Conservation (phyloP, 2,329 filamentous ascomycete genomes). For the Ophiostoma himal-ulmi region DNA sequence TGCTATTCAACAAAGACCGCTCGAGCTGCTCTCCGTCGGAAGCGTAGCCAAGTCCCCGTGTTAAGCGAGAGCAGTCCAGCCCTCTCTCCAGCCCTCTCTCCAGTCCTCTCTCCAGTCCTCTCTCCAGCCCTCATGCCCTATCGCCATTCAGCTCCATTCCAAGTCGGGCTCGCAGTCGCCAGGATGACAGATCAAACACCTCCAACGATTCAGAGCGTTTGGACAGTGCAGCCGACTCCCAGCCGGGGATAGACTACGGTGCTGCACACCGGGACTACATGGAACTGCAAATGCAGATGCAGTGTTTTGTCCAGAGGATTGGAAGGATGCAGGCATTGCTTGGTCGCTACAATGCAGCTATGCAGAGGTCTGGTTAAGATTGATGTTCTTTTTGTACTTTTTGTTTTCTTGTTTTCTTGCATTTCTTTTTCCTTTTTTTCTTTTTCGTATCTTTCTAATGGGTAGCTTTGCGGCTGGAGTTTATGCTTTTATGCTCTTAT, state of each 20-base stretch:
- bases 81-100: too few relatives aligned
- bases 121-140: too few relatives aligned
- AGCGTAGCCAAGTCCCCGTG: too few relatives aligned
- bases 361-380: background rate
- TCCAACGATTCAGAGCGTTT: background rate
- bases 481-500: background rate
- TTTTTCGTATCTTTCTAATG: background rate
- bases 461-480: background rate
- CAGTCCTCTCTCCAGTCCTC: too few relatives aligned
- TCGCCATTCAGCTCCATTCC: too few relatives aligned
- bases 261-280: background rate
- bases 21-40: background rate
- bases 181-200: background rate
- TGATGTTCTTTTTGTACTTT: too few relatives aligned
- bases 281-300: background rate
- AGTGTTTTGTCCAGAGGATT: background rate
- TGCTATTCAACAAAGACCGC: background rate
- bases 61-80: too few relatives aligned
- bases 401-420: background rate
- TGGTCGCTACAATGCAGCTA: background rate
- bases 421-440: background rate
- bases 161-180: too few relatives aligned
- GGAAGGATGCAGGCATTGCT: background rate
- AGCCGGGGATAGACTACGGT: background rate
- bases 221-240: too few relatives aligned